Evolutionary conservation across 805 yeast genomes (phyloP).

Genomic region (Cyberlindnera petersonii): DNA sequence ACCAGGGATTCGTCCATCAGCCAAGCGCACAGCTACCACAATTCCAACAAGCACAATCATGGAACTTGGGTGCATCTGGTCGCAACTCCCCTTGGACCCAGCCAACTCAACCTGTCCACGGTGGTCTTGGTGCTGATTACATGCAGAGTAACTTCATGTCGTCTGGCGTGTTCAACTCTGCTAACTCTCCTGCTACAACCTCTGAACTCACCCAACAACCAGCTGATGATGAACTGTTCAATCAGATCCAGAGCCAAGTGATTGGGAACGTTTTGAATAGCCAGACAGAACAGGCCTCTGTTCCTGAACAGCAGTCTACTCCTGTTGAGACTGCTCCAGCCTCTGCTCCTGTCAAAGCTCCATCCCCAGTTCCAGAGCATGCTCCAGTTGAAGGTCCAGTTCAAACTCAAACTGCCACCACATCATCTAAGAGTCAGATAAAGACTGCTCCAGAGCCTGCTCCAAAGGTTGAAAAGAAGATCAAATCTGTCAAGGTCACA

Average conservation of each 20-base stretch:
- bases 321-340: background rate
- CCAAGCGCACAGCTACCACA: slow-evolving; percentile 13
- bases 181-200: background rate
- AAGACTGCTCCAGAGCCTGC: background rate
- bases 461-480: slow-evolving; percentile 8
- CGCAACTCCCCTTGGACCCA: slow-evolving; percentile 23
- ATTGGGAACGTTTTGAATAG: slow-evolving; percentile 38
- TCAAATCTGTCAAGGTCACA: slow-evolving; percentile 11
- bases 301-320: background rate
- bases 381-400: too few species aligned
- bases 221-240: slow-evolving; percentile 31
- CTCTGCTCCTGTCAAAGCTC: background rate
- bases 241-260: slow-evolving; percentile 35
- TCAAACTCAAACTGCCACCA: too few species aligned
- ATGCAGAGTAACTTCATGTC: slow-evolving; percentile 5
- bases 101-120: slow-evolving; percentile 7
- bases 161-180: slow-evolving; percentile 6
- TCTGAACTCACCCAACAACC: slow-evolving; percentile 3
- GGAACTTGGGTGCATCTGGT: slow-evolving; percentile 15
- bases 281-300: slow-evolving; percentile 20
- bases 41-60: slow-evolving; percentile 18
- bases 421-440: too few species aligned
- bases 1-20: slow-evolving; percentile 11
- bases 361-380: background rate
- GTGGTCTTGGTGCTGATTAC: slow-evolving; percentile 8